Evolutionary conservation across 2,329 filamentous ascomycete species (phyloP).

Genomic region (Colletotrichum spinosum): DNA sequence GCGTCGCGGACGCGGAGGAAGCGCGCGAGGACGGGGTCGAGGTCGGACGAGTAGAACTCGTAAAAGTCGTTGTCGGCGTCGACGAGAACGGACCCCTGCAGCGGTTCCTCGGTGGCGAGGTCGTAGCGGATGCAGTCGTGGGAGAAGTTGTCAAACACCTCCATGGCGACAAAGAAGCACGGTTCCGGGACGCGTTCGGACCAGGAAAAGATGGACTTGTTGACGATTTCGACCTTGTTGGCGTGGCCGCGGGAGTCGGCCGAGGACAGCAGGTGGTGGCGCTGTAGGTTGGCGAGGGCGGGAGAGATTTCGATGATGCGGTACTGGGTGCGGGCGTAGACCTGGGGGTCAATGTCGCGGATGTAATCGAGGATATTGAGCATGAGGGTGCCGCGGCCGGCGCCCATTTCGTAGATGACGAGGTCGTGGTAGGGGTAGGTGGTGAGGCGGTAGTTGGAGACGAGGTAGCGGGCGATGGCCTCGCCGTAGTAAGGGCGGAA

Average conservation of each 20-base stretch:
- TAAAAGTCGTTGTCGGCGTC: slow-evolving; percentile 89
- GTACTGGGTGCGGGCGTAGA: slow-evolving; percentile 93
- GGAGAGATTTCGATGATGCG: slow-evolving; percentile 96
- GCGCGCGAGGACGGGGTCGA: slow-evolving; percentile 85
- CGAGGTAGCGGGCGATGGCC: slow-evolving; percentile 93
- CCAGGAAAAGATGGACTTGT: slow-evolving; percentile 96
- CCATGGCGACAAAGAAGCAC: slow-evolving; percentile 97
- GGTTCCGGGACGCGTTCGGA: slow-evolving; percentile 86
- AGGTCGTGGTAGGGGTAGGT: slow-evolving; percentile 96
- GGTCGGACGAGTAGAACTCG: slow-evolving; percentile 86
- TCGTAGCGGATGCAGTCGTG: slow-evolving; percentile 97
- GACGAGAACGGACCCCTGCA: slow-evolving; percentile 91
- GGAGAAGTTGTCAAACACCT: slow-evolving; percentile 98
- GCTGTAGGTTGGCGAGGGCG: slow-evolving; percentile 82
- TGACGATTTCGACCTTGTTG: slow-evolving; percentile 92
- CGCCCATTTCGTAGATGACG: slow-evolving; percentile 98
- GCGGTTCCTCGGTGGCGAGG: slow-evolving; percentile 79
- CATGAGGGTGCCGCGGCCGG: slow-evolving; percentile 97
- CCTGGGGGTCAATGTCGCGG: slow-evolving; percentile 86
- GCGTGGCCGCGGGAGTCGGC: slow-evolving; percentile 80
- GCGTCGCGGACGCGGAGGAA: slow-evolving; percentile 88
- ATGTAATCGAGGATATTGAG: slow-evolving; percentile 98
- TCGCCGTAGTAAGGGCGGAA: slow-evolving; percentile 98
- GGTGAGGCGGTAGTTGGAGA: slow-evolving; percentile 95
- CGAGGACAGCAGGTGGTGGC: slow-evolving; percentile 73